phyloP scores from a whole-genome alignment of 2,329 filamentous ascomycete species.

The Blastomyces emzantsi region DNA sequence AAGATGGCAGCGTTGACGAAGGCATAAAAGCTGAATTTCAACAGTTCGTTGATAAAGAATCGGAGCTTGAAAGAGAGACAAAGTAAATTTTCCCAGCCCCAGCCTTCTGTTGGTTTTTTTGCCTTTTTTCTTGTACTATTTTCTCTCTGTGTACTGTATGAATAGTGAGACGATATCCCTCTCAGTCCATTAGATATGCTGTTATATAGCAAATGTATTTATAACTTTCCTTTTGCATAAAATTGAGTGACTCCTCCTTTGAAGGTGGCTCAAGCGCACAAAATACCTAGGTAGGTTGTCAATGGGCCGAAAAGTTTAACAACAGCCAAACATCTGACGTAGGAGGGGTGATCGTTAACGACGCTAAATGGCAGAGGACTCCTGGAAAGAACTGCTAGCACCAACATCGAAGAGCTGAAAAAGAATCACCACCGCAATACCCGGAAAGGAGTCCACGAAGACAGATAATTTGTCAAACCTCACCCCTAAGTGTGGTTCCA shows the following conservation, averaged over 20 bases:
- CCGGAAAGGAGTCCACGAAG: no score
- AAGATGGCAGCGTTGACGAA: background rate
- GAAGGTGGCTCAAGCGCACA: background rate
- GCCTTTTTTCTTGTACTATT: background rate
- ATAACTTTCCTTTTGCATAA: background rate
- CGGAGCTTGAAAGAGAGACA: background rate
- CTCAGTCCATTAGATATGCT: background rate
- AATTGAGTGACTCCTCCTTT: background rate
- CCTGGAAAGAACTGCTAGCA: background rate
- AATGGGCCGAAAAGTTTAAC: background rate
- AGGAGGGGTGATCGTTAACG: background rate
- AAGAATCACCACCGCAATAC: background rate
- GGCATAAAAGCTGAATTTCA: background rate
- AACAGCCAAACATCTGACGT: background rate
- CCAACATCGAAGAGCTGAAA: slow-evolving; percentile 2
- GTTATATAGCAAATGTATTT: background rate
- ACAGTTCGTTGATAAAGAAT: background rate
- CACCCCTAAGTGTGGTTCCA: background rate
- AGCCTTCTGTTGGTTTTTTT: background rate
- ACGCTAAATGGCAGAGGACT: no score
- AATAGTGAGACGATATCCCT: background rate
- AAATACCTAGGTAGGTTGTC: background rate
- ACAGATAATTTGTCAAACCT: background rate
- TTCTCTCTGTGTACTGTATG: background rate
- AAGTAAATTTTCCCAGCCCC: background rate